These are phyloP conservation scores for Epichloe amarillans DNA, from an alignment of 2,329 filamentous ascomycete genomes.

Conservation along the genomic window DNA sequence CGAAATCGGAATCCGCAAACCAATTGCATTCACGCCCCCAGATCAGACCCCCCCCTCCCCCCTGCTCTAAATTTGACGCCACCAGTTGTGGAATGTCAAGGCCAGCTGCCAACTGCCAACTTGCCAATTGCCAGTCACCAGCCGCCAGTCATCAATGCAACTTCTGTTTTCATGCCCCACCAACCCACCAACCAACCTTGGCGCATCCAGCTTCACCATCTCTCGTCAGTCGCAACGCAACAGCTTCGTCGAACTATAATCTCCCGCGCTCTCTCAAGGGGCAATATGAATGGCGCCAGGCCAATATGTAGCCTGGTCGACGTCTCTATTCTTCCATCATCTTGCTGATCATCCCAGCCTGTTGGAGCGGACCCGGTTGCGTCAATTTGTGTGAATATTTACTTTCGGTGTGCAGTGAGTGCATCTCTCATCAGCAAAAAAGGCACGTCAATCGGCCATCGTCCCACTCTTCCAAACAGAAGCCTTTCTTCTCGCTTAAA, in stretches of 20 bases:
- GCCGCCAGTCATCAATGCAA: no score
- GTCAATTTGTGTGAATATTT: background rate
- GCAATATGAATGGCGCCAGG: background rate
- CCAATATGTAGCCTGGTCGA: background rate
- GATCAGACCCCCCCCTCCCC: background rate
- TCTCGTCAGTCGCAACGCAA: background rate
- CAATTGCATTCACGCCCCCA: background rate
- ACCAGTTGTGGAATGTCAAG: background rate
- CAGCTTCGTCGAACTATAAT: background rate
- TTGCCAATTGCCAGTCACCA: no score
- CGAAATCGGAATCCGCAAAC: no score
- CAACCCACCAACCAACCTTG: background rate
- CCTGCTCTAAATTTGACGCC: background rate
- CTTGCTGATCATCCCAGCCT: background rate
- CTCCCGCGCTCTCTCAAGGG: background rate
- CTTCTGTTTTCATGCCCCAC: background rate
- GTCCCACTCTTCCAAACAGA: background rate
- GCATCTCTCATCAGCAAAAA: background rate
- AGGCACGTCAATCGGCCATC: background rate
- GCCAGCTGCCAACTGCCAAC: no score
- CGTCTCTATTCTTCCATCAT: background rate
- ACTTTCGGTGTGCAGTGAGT: background rate
- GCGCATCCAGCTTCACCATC: background rate
- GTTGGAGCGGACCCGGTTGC: background rate
- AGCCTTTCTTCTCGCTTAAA: background rate